These are phyloP conservation scores for Omphalotus olearius DNA, from an alignment of 1,284 basidiomycete genomes.

Conservation along the genomic window DNA sequence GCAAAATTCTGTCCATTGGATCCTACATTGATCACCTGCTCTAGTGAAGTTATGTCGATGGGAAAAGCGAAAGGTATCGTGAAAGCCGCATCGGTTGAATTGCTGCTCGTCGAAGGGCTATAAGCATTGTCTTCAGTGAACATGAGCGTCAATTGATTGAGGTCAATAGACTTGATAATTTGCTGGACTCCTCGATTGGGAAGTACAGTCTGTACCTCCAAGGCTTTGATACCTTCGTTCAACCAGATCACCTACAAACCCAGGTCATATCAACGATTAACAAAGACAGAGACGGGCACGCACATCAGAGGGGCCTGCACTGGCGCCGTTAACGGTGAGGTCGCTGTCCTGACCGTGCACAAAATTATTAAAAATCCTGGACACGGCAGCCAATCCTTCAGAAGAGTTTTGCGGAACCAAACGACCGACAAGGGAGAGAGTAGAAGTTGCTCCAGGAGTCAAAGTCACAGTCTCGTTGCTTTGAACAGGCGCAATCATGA, in stretches of 20 bases:
- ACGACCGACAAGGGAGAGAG: constrained; percentile 58
- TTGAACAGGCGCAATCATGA: constrained; percentile 58
- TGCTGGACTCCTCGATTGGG: constrained; percentile 62
- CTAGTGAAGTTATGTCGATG: constrained; percentile 58
- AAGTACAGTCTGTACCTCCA: constrained; percentile 57
- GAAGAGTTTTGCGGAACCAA: constrained; percentile 57
- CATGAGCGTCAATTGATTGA: constrained; percentile 61
- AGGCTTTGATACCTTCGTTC: constrained; percentile 68
- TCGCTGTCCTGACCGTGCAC: constrained; percentile 64
- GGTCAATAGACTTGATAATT: constrained; percentile 62
- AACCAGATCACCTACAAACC: constrained; percentile 61
- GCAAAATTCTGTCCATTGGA: constrained; percentile 57
- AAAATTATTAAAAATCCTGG: constrained; percentile 70
- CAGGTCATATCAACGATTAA: background rate
- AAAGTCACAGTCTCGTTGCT: constrained; percentile 51
- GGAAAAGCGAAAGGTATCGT: constrained; percentile 72
- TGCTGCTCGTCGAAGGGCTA: constrained; percentile 55
- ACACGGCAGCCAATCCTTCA: constrained; percentile 57
- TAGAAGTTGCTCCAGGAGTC: constrained; percentile 49
- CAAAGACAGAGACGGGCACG: constrained; percentile 15
- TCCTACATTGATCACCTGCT: constrained; percentile 59
- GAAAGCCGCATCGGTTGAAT: constrained; percentile 59
- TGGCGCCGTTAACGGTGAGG: constrained; percentile 59
- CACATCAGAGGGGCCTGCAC: constrained; percentile 60
- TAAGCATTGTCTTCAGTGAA: constrained; percentile 59